Evolutionary conservation across 441 rosid genomes (phyloP).

Genomic region (Gossypium trilobum): DNA sequence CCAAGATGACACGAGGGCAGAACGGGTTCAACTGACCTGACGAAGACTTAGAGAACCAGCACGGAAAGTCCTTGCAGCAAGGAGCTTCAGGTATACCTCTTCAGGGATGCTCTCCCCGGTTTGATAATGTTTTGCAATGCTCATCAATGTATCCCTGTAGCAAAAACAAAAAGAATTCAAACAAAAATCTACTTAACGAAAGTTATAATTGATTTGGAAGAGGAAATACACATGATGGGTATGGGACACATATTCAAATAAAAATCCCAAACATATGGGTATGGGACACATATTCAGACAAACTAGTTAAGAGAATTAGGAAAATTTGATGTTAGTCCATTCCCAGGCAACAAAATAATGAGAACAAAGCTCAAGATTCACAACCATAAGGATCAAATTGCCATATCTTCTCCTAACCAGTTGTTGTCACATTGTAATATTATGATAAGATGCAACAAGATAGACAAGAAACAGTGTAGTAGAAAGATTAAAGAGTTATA

Average conservation of each 20-base stretch:
- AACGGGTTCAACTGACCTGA: constrained; percentile 39
- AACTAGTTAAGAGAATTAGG: not conserved
- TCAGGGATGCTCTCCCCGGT: constrained; percentile 81
- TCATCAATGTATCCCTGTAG: constrained; percentile 79
- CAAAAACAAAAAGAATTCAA: constrained; percentile 2
- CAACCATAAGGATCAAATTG: not conserved
- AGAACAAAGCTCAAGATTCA: not conserved
- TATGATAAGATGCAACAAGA: not conserved
- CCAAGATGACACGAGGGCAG: not conserved
- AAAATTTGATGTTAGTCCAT: not conserved
- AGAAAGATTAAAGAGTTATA: not conserved
- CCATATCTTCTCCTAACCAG: not conserved
- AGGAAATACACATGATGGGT: not conserved
- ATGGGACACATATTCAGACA: not conserved
- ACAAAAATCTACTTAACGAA: not conserved
- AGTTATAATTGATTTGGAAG: constrained; percentile 1
- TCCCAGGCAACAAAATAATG: not conserved
- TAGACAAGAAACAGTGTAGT: not conserved
- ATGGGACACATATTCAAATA: not conserved
- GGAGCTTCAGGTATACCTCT: constrained; percentile 70
- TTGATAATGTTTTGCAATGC: constrained; percentile 77
- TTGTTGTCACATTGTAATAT: not conserved
- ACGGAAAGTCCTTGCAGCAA: constrained; percentile 81
- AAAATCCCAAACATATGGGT: not conserved
- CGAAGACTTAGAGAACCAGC: constrained; percentile 89